Evolutionary conservation across 2,329 filamentous ascomycete genomes (phyloP).

Genomic region (Cercospora citrullina): DNA sequence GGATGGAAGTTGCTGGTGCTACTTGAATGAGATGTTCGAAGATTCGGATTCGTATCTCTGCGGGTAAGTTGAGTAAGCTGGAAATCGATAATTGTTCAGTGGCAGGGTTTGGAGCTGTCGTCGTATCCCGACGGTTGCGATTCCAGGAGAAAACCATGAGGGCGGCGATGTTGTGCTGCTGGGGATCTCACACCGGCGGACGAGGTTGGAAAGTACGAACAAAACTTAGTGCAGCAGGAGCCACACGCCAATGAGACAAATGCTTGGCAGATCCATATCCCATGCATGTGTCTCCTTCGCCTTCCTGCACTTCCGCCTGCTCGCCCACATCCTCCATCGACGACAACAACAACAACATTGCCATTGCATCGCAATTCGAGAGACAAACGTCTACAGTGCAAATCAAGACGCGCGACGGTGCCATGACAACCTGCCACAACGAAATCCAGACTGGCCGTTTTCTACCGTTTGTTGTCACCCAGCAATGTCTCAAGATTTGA

Average conservation of each 20-base stretch:
- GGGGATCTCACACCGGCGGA: background rate
- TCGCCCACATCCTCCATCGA: background rate
- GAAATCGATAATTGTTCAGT: background rate
- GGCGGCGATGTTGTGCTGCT: background rate
- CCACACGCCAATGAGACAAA: background rate
- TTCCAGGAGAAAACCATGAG: background rate
- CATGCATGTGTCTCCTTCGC: background rate
- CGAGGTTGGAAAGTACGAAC: background rate
- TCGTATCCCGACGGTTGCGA: background rate
- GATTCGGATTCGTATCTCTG: conserved; percentile 17
- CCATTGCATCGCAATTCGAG: background rate
- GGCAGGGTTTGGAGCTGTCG: background rate
- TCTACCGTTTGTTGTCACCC: background rate
- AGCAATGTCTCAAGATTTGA: conserved; percentile 4
- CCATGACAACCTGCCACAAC: conserved; percentile 3
- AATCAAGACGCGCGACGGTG: background rate
- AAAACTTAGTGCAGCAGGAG: background rate
- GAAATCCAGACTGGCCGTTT: background rate
- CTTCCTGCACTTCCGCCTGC: background rate
- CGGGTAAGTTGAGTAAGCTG: conserved; percentile 8
- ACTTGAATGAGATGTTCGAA: conserved; percentile 9
- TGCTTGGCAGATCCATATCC: background rate
- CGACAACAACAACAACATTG: background rate
- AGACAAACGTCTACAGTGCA: background rate
- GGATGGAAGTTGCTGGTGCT: background rate